phyloP scores from a whole-genome alignment of 2,329 filamentous ascomycete genomes.

The Penicillium frequentans region DNA sequence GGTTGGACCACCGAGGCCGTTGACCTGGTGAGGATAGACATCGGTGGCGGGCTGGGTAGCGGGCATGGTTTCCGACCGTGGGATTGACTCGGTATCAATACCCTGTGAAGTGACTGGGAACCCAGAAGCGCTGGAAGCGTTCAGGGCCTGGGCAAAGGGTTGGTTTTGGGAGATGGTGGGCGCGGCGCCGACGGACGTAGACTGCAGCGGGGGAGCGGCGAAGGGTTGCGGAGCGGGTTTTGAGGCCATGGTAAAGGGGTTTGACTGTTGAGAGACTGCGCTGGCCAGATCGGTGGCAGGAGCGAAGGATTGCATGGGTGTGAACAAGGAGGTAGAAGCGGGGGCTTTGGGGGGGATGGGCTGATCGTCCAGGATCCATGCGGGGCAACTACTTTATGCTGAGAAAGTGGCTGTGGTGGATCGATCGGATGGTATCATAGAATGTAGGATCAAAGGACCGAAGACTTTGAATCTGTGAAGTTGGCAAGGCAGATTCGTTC shows the following conservation, averaged over 20 bases:
- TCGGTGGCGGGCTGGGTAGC: slow-evolving; percentile 11
- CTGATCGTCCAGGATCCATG: slow-evolving; percentile 21
- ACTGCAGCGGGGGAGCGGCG: slow-evolving; percentile 12
- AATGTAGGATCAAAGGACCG: not conserved
- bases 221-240: slow-evolving; percentile 14
- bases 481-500: slow-evolving; percentile 2
- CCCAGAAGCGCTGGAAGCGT: slow-evolving; percentile 4
- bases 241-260: slow-evolving; percentile 12
- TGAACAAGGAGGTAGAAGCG: slow-evolving; percentile 6
- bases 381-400: not conserved
- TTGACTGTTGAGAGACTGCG: slow-evolving; percentile 9
- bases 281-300: slow-evolving; percentile 9
- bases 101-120: slow-evolving; percentile 13
- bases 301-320: slow-evolving; percentile 11
- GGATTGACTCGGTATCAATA: slow-evolving; percentile 6
- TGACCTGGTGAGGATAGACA: slow-evolving; percentile 27
- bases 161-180: slow-evolving; percentile 14
- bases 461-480: not conserved
- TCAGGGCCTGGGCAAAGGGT: slow-evolving; percentile 14
- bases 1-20: slow-evolving; percentile 32
- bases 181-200: slow-evolving; percentile 10
- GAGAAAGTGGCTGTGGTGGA: not conserved
- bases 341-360: slow-evolving; percentile 16
- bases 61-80: slow-evolving; percentile 11
- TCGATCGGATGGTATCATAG: not conserved